phyloP scores from a whole-genome alignment of 345 rosid genomes.

The Hirschfeldia incana region DNA sequence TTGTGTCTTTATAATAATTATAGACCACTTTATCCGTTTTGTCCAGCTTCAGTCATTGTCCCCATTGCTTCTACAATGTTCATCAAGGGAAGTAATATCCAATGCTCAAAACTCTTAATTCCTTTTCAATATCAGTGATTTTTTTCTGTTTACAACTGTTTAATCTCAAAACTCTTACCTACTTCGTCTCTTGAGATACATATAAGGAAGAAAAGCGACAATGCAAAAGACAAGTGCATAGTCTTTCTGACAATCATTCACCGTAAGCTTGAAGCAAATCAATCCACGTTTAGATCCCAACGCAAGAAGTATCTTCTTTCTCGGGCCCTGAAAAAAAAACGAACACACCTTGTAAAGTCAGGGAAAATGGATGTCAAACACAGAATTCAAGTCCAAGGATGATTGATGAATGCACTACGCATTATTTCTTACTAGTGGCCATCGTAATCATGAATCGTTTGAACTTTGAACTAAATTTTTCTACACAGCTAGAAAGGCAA shows the following conservation, averaged over 20 bases:
- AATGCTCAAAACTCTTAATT: slow-evolving; percentile 42
- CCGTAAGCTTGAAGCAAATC: slow-evolving; percentile 5
- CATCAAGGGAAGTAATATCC: slow-evolving; percentile 65
- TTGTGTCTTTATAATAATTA: background rate
- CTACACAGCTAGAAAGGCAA: background rate
- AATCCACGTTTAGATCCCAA: slow-evolving; percentile 59
- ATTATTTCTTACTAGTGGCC: background rate
- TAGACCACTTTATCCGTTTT: background rate
- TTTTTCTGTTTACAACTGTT: background rate
- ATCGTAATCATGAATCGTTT: background rate
- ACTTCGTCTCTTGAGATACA: slow-evolving; percentile 16
- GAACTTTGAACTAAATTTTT: background rate
- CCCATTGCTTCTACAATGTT: slow-evolving; percentile 39
- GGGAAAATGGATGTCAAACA: background rate
- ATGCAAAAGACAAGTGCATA: background rate
- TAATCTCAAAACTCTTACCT: slow-evolving; percentile 9
- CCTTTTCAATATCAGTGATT: slow-evolving; percentile 17
- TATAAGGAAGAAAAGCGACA: slow-evolving; percentile 3
- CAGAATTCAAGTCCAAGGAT: background rate
- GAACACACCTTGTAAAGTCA: background rate
- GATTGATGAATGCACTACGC: background rate
- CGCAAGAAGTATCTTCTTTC: slow-evolving; percentile 83
- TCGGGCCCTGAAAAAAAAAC: slow-evolving; percentile 69
- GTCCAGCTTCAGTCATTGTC: background rate
- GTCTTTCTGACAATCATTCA: slow-evolving; percentile 10